Percentiles rank a stretch among this genome's conserved stretches.
These are phyloP conservation scores for Ambrosia trifida DNA, from an alignment of 129 eudicot species.

Conservation along the genomic window DNA sequence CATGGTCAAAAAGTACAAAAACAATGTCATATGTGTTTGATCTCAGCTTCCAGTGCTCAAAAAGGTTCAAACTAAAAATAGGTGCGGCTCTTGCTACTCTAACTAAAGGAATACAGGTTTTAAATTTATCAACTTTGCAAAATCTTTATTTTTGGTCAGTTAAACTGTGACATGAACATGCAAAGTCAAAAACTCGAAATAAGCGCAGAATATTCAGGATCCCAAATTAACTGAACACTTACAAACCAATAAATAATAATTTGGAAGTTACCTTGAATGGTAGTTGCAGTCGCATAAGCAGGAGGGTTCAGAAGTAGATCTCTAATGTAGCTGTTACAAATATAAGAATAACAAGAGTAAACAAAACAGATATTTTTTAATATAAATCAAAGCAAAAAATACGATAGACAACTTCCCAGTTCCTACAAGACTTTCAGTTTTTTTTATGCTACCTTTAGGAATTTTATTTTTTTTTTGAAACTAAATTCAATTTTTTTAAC, in stretches of 20 bases:
- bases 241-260: conserved; percentile 21
- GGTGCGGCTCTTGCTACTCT: conserved; percentile 23
- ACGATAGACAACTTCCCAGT: conserved; percentile 6
- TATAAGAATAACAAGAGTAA: background rate
- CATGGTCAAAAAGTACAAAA: conserved; percentile 7
- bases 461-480: too few species aligned
- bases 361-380: background rate
- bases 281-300: conserved; percentile 73
- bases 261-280: conserved; percentile 69
- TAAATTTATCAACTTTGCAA: background rate
- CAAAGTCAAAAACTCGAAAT: conserved; percentile 2
- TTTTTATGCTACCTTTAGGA: background rate
- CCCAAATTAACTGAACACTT: conserved; percentile 12
- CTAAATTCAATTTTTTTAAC: too few species aligned
- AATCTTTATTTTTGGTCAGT: background rate
- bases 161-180: conserved; percentile 12
- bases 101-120: background rate
- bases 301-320: conserved; percentile 99
- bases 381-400: background rate
- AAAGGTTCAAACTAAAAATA: background rate
- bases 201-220: conserved; percentile 16
- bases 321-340: conserved; percentile 63
- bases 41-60: conserved; percentile 10
- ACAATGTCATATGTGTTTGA: conserved; percentile 5
- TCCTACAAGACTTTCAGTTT: conserved; percentile 9